These are phyloP conservation scores for Fraxinus sp. DNA, from an alignment of 305 asterid genomes.

Conservation along the genomic window DNA sequence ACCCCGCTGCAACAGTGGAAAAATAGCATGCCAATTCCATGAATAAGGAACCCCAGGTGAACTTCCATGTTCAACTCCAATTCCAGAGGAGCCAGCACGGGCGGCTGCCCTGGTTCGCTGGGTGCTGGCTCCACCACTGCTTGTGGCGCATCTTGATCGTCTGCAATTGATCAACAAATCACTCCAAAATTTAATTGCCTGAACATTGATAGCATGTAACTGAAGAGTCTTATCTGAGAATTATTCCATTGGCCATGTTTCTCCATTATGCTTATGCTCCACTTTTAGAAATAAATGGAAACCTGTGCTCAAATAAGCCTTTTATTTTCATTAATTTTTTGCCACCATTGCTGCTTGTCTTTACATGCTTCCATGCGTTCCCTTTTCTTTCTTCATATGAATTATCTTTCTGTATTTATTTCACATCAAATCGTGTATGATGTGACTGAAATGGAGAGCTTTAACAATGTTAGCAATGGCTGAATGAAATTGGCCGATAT, in stretches of 20 bases:
- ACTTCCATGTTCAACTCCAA: too few species aligned
- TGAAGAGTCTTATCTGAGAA: not conserved
- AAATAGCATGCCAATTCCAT: constrained; percentile 41
- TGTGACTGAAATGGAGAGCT: constrained; percentile 24
- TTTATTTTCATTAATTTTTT: not conserved
- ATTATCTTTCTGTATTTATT: not conserved
- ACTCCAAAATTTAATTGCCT: not conserved
- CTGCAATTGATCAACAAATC: not conserved
- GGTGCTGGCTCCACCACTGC: not conserved
- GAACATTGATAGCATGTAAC: not conserved
- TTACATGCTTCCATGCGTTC: not conserved
- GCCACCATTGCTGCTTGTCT: not conserved
- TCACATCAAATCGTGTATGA: constrained; percentile 10
- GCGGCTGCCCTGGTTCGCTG: too few species aligned
- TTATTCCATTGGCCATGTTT: not conserved
- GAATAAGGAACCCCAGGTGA: too few species aligned
- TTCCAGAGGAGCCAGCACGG: too few species aligned
- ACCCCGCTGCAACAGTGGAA: constrained; percentile 66
- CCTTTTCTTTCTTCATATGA: not conserved
- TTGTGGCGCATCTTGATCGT: not conserved
- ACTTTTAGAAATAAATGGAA: not conserved
- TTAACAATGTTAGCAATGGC: constrained; percentile 18
- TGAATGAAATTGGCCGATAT: constrained; percentile 9
- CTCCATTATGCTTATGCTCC: not conserved
- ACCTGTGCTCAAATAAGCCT: not conserved